Conservation (phyloP, 1,139 yeast genomes). For the Debaryomyces sp. region DNA sequence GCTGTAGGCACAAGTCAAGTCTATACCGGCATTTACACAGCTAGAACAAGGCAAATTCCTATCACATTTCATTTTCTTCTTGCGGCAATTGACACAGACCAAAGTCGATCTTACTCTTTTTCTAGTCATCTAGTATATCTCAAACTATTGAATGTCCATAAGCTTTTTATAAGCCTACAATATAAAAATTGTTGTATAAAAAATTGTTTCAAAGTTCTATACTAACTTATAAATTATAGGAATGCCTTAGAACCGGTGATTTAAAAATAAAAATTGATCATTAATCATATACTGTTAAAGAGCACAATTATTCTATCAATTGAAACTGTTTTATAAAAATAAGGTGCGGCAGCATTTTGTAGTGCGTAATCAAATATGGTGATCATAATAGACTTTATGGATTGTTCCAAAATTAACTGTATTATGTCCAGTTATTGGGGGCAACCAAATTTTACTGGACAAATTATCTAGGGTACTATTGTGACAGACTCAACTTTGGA, state of each 20-base stretch:
- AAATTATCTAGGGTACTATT: too few relatives aligned
- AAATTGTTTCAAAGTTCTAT: too few relatives aligned
- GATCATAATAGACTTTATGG: background rate
- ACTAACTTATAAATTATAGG: too few relatives aligned
- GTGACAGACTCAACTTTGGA: too few relatives aligned
- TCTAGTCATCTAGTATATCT: background rate
- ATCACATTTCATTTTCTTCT: constrained; percentile 14
- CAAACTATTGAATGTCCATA: background rate
- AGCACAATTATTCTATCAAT: background rate
- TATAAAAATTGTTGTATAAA: too few relatives aligned
- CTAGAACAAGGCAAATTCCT: constrained; percentile 11
- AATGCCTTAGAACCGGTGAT: too few relatives aligned
- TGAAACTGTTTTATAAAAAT: too few relatives aligned
- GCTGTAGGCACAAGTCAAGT: constrained; percentile 9
- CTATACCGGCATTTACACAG: constrained; percentile 10
- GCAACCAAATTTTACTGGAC: too few relatives aligned
- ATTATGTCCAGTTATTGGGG: too few relatives aligned
- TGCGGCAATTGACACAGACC: constrained; percentile 12
- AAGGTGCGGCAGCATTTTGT: background rate
- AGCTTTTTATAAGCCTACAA: background rate
- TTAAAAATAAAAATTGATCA: background rate
- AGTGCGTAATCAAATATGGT: background rate
- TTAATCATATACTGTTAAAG: too few relatives aligned
- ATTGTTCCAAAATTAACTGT: background rate
- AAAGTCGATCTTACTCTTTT: constrained; percentile 11